phyloP scores from a whole-genome alignment of 192 early-diverging fungal species.

The Piromyces finnis region DNA sequence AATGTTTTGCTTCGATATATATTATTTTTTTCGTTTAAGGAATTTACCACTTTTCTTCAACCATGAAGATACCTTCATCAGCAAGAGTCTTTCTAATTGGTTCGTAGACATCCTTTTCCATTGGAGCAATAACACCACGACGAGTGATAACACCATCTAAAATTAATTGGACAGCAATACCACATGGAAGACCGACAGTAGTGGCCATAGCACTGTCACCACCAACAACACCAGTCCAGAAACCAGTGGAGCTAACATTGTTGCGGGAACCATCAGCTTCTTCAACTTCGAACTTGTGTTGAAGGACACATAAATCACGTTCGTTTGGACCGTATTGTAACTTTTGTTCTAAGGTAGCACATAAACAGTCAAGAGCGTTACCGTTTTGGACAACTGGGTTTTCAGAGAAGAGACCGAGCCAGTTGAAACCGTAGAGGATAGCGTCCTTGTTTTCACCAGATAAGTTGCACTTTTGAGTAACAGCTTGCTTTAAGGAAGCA shows the following conservation, averaged over 20 bases:
- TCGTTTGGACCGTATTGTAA: slow-evolving; percentile 85
- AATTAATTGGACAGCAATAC: slow-evolving; percentile 82
- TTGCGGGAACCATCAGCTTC: slow-evolving; percentile 56
- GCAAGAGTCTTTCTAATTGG: slow-evolving; percentile 78
- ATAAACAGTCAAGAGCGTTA: slow-evolving; percentile 78
- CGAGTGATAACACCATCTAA: slow-evolving; percentile 50
- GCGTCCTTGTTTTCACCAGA: slow-evolving; percentile 12
- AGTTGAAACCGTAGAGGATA: slow-evolving; percentile 22
- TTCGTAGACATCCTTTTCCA: slow-evolving; percentile 72
- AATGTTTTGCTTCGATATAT: background rate
- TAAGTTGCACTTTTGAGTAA: slow-evolving; percentile 45
- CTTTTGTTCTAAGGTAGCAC: slow-evolving; percentile 87
- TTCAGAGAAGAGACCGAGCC: slow-evolving; percentile 73
- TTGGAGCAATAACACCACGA: slow-evolving; percentile 84
- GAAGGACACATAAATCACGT: slow-evolving; percentile 93
- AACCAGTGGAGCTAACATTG: slow-evolving; percentile 75
- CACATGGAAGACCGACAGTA: slow-evolving; percentile 91
- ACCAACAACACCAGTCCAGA: slow-evolving; percentile 79
- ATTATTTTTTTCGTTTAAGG: background rate
- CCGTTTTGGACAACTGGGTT: slow-evolving; percentile 43
- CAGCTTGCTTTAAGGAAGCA: slow-evolving; percentile 31
- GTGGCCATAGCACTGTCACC: slow-evolving; percentile 91
- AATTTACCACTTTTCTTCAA: slow-evolving; percentile 52
- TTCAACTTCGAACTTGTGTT: slow-evolving; percentile 92
- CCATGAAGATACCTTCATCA: slow-evolving; percentile 72